Base-by-base conservation (phyloP, 1,284 basidiomycete genomes). In the Sanguinoderma infundibulare region DNA sequence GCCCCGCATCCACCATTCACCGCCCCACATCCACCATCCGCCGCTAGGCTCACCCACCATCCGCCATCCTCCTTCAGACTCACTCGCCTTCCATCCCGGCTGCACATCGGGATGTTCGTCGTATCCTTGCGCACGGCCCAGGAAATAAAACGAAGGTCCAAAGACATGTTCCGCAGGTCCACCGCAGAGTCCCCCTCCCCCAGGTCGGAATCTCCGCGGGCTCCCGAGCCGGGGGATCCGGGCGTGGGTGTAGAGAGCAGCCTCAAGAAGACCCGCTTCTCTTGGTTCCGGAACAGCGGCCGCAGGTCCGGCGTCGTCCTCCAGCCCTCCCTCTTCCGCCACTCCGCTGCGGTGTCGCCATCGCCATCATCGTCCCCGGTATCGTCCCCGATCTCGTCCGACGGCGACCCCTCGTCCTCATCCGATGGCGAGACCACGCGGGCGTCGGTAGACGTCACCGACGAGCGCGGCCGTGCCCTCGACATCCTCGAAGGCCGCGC, bases 401-500 rank as follows among this genome's bases (percentile, higher is more conserved):
- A 44, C 24, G 49, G 28, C 7, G 22, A 22, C 28, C 44, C 40
- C 22, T 42, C 40, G 2, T 36, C 34, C 20, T 24, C 36, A 1
- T 39, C 49, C 35, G 56, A 53, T n/a, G 35, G 28, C 34, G 39
- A 30, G 4, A 17, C n/a, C 12, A 30, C 44, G 24, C 26, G 52
- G 10, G 59, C 47, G n/a, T 47, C 32, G 15, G 54, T 61, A 28
- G 60, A 60, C 17, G 55, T 55, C 32, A 36, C 54, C 14, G 59
- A 61, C 22, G 62, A 55, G 40, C 65, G 60, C n/a, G 46, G 47
- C 32, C 60, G 56, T 32, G 59, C 65, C 14, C 59, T 66, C n/a
- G 61, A 57, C n/a, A 55, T 60, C 20, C 60, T 66, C 36, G 65
- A 66, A 44, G 62, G 65, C 6, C 59, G 54, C 46, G 51, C 6